Percentiles rank a stretch among this genome's conserved stretches.
Conservation (phyloP, 2,329 filamentous ascomycete species). For the Ceratocystis variospora region DNA sequence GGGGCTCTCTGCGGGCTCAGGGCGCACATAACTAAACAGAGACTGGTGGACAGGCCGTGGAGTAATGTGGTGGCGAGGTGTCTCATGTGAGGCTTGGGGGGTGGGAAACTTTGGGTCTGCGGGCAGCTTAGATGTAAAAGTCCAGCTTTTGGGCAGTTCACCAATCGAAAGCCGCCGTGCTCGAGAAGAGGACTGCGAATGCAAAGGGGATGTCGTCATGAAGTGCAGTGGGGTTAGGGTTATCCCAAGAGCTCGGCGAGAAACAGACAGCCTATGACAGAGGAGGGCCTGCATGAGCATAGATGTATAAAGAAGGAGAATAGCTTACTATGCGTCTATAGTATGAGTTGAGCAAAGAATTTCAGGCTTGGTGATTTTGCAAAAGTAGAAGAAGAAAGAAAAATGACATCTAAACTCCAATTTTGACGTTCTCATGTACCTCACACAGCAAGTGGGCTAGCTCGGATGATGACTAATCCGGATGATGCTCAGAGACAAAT, state of each 20-base stretch:
- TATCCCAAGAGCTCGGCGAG: not conserved
- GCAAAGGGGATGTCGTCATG: constrained; percentile 3
- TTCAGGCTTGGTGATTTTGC: not conserved
- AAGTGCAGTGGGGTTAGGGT: constrained; percentile 9
- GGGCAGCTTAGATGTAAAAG: constrained; percentile 53
- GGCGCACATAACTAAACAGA: constrained; percentile 80
- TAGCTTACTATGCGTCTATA: not conserved
- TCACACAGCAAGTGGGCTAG: not conserved
- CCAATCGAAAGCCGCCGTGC: constrained; percentile 28
- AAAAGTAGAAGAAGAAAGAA: not conserved
- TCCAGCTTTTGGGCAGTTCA: constrained; percentile 52
- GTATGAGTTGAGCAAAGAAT: not conserved
- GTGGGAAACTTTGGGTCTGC: constrained; percentile 67
- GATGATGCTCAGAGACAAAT: not conserved
- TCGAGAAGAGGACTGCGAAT: not conserved
- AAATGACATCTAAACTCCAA: too few relatives aligned
- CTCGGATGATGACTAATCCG: not conserved
- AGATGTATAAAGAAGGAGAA: not conserved
- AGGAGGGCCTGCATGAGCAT: not conserved
- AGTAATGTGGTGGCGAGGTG: constrained; percentile 59
- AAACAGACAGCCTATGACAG: not conserved
- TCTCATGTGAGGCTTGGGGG: constrained; percentile 65
- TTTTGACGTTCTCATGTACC: too few relatives aligned
- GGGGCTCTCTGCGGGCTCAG: constrained; percentile 54
- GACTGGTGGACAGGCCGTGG: constrained; percentile 77